phyloP scores from a whole-genome alignment of 179 eudicot species.

The Heliamphora pulchella region DNA sequence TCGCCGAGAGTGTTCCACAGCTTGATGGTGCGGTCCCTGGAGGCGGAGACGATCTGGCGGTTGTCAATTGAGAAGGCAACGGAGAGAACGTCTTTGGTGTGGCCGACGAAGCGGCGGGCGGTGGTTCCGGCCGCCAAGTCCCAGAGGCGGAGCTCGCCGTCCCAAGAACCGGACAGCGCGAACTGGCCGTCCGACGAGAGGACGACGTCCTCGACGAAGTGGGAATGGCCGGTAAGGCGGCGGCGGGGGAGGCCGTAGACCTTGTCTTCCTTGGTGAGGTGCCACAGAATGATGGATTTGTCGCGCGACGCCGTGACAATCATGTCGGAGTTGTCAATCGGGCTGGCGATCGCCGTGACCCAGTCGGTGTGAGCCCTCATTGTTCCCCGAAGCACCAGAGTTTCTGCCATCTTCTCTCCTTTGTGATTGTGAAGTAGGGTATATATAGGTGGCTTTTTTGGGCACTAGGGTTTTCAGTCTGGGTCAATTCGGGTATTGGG shows the following conservation, averaged over 20 bases:
- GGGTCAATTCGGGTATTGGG: not conserved
- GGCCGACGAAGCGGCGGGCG: constrained; percentile 62
- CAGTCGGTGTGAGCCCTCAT: constrained; percentile 61
- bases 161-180: constrained; percentile 67
- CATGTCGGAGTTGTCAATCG: constrained; percentile 57
- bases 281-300: constrained; percentile 53
- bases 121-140: constrained; percentile 48
- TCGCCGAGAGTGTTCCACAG: constrained; percentile 68
- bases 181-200: constrained; percentile 65
- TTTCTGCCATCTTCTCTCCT: constrained; percentile 14
- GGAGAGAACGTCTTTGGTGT: constrained; percentile 53
- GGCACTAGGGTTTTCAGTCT: not conserved
- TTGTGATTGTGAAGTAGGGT: not conserved
- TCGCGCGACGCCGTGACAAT: constrained; percentile 52
- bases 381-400: constrained; percentile 39
- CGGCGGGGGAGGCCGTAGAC: constrained; percentile 47
- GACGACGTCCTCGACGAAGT: constrained; percentile 59
- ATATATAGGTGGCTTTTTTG: not conserved
- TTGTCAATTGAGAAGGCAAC: constrained; percentile 65
- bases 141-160: constrained; percentile 58
- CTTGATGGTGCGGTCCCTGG: constrained; percentile 48
- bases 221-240: constrained; percentile 53
- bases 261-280: constrained; percentile 45
- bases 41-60: constrained; percentile 61
- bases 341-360: constrained; percentile 63